phyloP scores from a whole-genome alignment of 2,329 filamentous ascomycete species.

The Amylocarpus encephaloides region DNA sequence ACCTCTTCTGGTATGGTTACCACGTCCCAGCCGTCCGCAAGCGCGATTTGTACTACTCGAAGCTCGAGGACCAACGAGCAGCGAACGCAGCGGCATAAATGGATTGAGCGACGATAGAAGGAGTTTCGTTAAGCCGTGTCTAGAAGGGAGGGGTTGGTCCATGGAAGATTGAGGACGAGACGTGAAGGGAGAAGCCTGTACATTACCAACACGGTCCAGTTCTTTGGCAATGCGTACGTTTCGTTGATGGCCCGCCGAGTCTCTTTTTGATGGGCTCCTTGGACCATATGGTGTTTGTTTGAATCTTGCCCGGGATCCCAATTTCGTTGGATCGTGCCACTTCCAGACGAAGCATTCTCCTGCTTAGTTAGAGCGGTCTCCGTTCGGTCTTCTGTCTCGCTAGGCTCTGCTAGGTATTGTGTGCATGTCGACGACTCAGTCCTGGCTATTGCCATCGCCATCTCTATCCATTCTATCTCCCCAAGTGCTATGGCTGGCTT shows the following conservation, averaged over 20 bases:
- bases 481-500: too few relatives aligned
- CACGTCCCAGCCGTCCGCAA: conserved; percentile 37
- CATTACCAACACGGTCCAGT: conserved; percentile 26
- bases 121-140: conserved; percentile 2
- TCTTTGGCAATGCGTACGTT: conserved; percentile 25
- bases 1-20: conserved; percentile 46
- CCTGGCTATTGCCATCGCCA: too few relatives aligned
- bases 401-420: too few relatives aligned
- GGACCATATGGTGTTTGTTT: too few relatives aligned
- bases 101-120: neutral
- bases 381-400: too few relatives aligned
- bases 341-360: too few relatives aligned
- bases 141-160: conserved; percentile 1
- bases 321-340: too few relatives aligned
- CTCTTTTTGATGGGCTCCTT: too few relatives aligned
- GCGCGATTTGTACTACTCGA: conserved; percentile 37
- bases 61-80: conserved; percentile 35
- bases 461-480: too few relatives aligned
- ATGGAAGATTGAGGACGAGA: conserved; percentile 1
- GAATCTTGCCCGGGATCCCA: too few relatives aligned
- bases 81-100: conserved; percentile 27
- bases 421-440: too few relatives aligned
- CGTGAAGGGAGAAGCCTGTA: conserved; percentile 24
- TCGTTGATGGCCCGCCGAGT: neutral
- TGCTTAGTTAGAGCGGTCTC: too few relatives aligned